phyloP scores from a whole-genome alignment of 257 asterid species.

The Anisodus tanguticus region DNA sequence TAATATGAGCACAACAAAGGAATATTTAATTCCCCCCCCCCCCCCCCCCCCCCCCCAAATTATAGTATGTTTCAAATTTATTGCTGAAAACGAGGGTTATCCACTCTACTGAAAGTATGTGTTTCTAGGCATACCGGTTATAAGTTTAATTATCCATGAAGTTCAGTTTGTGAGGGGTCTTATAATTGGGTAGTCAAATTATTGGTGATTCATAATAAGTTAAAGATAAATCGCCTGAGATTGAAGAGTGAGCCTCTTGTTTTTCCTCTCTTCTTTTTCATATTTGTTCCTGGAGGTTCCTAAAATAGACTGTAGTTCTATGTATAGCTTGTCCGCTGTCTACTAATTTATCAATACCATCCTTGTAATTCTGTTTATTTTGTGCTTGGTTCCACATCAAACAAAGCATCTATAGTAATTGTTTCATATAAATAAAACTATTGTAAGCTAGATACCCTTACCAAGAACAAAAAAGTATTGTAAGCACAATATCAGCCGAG shows the following conservation, averaged over 20 bases:
- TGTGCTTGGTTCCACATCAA: conserved; percentile 18
- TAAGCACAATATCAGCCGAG: neutral
- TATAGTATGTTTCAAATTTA: conserved; percentile 11
- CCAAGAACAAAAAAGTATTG: neutral
- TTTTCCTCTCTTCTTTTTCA: neutral
- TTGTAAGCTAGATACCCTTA: neutral
- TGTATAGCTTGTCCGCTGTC: conserved; percentile 1
- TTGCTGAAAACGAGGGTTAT: conserved; percentile 8
- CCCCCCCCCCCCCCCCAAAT: too few relatives aligned
- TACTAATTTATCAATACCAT: neutral
- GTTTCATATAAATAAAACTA: neutral
- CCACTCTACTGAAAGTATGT: conserved; percentile 10
- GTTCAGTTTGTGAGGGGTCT: neutral
- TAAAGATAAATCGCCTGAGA: neutral
- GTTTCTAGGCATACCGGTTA: conserved; percentile 1
- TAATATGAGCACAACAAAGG: conserved; percentile 3
- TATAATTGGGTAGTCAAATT: neutral
- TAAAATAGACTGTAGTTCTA: neutral
- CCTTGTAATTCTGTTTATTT: conserved; percentile 19
- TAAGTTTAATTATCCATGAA: neutral
- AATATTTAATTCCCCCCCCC: too few relatives aligned
- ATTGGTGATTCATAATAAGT: conserved; percentile 20
- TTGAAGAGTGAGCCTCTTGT: neutral
- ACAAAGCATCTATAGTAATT: neutral
- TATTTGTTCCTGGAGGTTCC: conserved; percentile 21